Percentiles rank a stretch among this genome's conserved stretches.
These are phyloP conservation scores for Xylogone sp. DNA, from an alignment of 2,329 filamentous ascomycete species.

Conservation along the genomic window DNA sequence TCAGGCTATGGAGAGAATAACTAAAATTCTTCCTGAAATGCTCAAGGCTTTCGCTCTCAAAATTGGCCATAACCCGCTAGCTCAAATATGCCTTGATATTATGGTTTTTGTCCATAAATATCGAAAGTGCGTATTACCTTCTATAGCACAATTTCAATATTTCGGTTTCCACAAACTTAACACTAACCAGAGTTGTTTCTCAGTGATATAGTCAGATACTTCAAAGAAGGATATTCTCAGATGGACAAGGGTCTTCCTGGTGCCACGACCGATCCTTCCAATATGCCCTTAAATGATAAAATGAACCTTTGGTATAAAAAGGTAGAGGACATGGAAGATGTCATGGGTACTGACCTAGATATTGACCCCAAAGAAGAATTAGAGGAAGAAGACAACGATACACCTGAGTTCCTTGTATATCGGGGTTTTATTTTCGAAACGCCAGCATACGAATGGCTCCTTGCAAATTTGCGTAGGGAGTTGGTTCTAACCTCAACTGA, in stretches of 20 bases:
- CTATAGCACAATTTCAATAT: background rate
- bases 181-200: background rate
- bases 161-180: background rate
- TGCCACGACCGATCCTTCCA: background rate
- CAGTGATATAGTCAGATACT: background rate
- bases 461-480: slow-evolving; percentile 4
- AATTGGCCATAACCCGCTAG: slow-evolving; percentile 4
- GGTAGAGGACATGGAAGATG: background rate
- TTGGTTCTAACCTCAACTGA: slow-evolving; percentile 1
- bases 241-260: background rate
- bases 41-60: slow-evolving; percentile 10
- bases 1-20: background rate
- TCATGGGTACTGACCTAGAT: background rate
- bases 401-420: slow-evolving; percentile 5
- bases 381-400: slow-evolving; percentile 4
- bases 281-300: slow-evolving; percentile 10
- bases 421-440: slow-evolving; percentile 6
- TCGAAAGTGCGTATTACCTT: slow-evolving; percentile 3
- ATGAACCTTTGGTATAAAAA: slow-evolving; percentile 11
- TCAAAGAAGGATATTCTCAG: background rate
- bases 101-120: slow-evolving; percentile 9
- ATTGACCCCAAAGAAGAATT: slow-evolving; percentile 2
- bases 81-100: slow-evolving; percentile 5
- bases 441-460: slow-evolving; percentile 10
- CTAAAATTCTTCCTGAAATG: slow-evolving; percentile 4